These are phyloP conservation scores for Suhomyces kilbournensis DNA, from an alignment of 805 yeast species.

Conservation along the genomic window DNA sequence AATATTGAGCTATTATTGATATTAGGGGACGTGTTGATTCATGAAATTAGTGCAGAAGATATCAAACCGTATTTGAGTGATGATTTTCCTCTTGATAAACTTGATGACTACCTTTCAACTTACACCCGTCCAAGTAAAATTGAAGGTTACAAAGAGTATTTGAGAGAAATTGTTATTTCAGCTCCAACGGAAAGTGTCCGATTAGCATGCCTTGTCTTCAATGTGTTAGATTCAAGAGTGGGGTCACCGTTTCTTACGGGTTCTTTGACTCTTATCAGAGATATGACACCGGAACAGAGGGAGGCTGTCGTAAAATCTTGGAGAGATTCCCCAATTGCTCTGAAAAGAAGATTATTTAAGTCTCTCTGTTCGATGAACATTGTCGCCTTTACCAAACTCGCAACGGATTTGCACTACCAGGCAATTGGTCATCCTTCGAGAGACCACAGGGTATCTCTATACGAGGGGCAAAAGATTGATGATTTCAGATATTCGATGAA, in stretches of 20 bases:
- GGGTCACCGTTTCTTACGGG: slow-evolving; percentile 32
- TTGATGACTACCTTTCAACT: slow-evolving; percentile 27
- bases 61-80: slow-evolving; percentile 24
- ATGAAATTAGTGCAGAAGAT: slow-evolving; percentile 26
- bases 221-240: slow-evolving; percentile 28
- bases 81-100: slow-evolving; percentile 24
- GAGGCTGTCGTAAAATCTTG: slow-evolving; percentile 33
- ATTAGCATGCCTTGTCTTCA: slow-evolving; percentile 26
- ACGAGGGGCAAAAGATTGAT: slow-evolving; percentile 24
- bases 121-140: slow-evolving; percentile 27
- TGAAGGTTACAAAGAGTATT: slow-evolving; percentile 22
- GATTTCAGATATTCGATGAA: slow-evolving; percentile 28
- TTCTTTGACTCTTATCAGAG: slow-evolving; percentile 31
- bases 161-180: slow-evolving; percentile 12
- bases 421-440: slow-evolving; percentile 39
- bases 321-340: slow-evolving; percentile 39
- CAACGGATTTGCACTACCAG: slow-evolving; percentile 31
- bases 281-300: slow-evolving; percentile 35
- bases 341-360: slow-evolving; percentile 33
- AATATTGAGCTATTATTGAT: slow-evolving; percentile 14
- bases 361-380: slow-evolving; percentile 24
- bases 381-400: slow-evolving; percentile 22
- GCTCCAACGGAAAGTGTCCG: slow-evolving; percentile 15
- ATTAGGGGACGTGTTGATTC: slow-evolving; percentile 34
- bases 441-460: slow-evolving; percentile 28